phyloP scores from a whole-genome alignment of 2,329 filamentous ascomycete species.

The Pseudogymnoascus sp. region DNA sequence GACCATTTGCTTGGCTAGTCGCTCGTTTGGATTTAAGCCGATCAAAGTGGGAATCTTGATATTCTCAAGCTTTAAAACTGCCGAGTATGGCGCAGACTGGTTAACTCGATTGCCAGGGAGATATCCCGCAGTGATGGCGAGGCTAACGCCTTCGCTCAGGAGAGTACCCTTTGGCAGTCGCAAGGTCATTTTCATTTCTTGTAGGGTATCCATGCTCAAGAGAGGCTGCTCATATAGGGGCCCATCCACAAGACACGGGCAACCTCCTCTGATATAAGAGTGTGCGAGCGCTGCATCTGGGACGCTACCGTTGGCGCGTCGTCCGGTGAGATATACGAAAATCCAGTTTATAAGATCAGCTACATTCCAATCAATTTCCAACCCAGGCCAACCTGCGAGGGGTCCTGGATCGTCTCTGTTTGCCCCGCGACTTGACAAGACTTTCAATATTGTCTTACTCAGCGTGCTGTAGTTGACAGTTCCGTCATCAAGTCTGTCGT shows the following conservation, averaged over 20 bases:
- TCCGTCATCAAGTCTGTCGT: conserved; percentile 58
- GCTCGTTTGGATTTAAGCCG: conserved; percentile 67
- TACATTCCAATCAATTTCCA: conserved; percentile 13
- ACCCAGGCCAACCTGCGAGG: conserved; percentile 2
- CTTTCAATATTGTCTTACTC: conserved; percentile 56
- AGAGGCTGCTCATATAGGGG: conserved; percentile 31
- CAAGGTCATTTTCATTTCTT: conserved; percentile 47
- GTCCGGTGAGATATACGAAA: conserved; percentile 14
- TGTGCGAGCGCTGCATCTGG: conserved; percentile 6
- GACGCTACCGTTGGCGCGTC: conserved; percentile 1
- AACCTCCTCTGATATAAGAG: conserved; percentile 21
- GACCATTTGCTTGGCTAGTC: conserved; percentile 59
- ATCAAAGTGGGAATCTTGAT: conserved; percentile 62
- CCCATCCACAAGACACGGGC: conserved; percentile 23
- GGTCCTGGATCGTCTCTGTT: conserved; percentile 7
- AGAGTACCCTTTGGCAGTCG: conserved; percentile 63
- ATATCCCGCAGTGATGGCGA: conserved; percentile 40
- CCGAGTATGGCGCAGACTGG: conserved; percentile 23
- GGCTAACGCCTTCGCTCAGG: conserved; percentile 53
- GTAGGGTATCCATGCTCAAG: conserved; percentile 35
- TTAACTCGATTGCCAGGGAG: conserved; percentile 31
- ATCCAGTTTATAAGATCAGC: conserved; percentile 13
- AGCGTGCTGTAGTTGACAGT: conserved; percentile 71
- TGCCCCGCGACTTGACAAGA: conserved; percentile 17
- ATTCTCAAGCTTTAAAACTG: conserved; percentile 46